A percentile compares a stretch with the other conserved stretches of the same genome.
These are phyloP conservation scores for Sclerotinia minor DNA, from an alignment of 2,329 filamentous ascomycete species.

Conservation along the genomic window DNA sequence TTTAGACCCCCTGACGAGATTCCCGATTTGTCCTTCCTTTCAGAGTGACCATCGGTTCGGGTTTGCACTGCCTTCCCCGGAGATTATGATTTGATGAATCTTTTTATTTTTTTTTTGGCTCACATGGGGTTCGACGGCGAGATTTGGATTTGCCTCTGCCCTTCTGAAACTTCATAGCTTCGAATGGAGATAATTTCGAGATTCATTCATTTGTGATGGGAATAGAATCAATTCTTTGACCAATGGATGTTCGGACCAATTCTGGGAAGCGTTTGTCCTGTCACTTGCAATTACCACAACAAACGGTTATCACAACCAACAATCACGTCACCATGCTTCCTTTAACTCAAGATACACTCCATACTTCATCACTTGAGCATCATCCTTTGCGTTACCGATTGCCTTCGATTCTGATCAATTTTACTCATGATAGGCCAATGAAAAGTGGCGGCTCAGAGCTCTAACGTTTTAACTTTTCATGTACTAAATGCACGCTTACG, in stretches of 20 bases:
- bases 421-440: not conserved
- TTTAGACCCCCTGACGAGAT: conserved; percentile 14
- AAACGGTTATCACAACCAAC: not conserved
- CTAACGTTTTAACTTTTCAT: not conserved
- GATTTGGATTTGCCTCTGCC: not conserved
- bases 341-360: not conserved
- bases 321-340: conserved; percentile 6
- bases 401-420: not conserved
- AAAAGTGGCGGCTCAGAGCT: not conserved
- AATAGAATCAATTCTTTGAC: conserved; percentile 6
- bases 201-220: not conserved
- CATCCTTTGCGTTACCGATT: not conserved
- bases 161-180: not conserved
- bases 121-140: not conserved
- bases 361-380: not conserved
- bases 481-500: not conserved
- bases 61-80: conserved; percentile 6
- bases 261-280: not conserved
- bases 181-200: not conserved
- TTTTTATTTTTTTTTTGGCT: too few relatives aligned
- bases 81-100: conserved; percentile 4
- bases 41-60: conserved; percentile 17
- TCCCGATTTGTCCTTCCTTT: not conserved
- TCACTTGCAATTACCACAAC: not conserved
- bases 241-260: not conserved